phyloP scores from a whole-genome alignment of 805 yeast genomes.

The Grigorovia transvaalensis region DNA sequence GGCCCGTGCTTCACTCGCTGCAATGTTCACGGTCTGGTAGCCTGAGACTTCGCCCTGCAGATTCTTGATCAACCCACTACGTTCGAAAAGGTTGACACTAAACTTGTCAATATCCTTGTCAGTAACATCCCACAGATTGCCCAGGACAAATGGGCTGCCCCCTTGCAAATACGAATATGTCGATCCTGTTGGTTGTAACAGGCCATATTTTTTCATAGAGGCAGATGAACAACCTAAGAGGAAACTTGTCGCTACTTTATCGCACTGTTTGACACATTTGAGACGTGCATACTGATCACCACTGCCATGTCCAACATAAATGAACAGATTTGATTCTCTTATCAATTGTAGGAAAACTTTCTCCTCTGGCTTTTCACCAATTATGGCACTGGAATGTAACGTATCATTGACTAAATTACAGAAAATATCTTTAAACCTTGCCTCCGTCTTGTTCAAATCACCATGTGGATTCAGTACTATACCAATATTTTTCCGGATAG shows the following conservation, averaged over 20 bases:
- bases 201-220: conserved; percentile 43
- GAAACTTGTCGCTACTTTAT: conserved; percentile 45
- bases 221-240: conserved; percentile 92
- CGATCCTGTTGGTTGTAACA: conserved; percentile 66
- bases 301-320: conserved; percentile 93
- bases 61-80: conserved; percentile 49
- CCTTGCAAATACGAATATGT: conserved; percentile 65
- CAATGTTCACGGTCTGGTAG: conserved; percentile 35
- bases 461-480: conserved; percentile 76
- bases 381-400: conserved; percentile 42
- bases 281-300: conserved; percentile 75
- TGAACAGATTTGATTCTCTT: conserved; percentile 37
- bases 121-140: conserved; percentile 93
- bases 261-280: conserved; percentile 38
- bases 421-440: conserved; percentile 40
- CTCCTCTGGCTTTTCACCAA: conserved; percentile 51
- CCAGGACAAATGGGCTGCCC: conserved; percentile 75
- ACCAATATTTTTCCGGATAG: conserved; percentile 32
- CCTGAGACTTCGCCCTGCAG: conserved; percentile 14
- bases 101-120: conserved; percentile 89
- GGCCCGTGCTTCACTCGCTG: conserved; percentile 53
- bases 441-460: conserved; percentile 62
- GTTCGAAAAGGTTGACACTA: conserved; percentile 46
- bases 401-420: conserved; percentile 14
- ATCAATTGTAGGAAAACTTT: conserved; percentile 38